Percentiles rank a stretch among this genome's conserved stretches.
Conservation (phyloP, 495 filamentous ascomycete species). For the Clohesyomyces aquaticus region DNA sequence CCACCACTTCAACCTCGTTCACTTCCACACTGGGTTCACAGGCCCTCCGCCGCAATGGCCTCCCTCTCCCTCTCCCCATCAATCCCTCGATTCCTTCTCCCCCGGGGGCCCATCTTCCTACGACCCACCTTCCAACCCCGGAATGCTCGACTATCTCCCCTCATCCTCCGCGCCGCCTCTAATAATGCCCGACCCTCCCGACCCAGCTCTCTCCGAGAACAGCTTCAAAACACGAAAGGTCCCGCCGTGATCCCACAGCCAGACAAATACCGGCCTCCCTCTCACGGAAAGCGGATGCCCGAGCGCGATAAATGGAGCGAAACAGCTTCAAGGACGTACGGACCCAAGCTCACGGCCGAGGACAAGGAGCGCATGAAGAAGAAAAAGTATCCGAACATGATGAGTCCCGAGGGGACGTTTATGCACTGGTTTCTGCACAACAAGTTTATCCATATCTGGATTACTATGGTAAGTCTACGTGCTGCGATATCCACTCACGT, state of each 20-base stretch:
- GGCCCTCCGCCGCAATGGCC: conserved; percentile 19
- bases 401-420: conserved; percentile 73
- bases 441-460: conserved; percentile 72
- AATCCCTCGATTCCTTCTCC: conserved; percentile 39
- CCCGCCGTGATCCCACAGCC: conserved; percentile 72
- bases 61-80: conserved; percentile 23
- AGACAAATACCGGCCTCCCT: conserved; percentile 81
- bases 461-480: conserved; percentile 69
- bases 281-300: conserved; percentile 67
- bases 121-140: conserved; percentile 18
- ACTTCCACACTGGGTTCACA: background rate
- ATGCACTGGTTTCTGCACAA: conserved; percentile 75
- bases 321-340: conserved; percentile 59
- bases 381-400: conserved; percentile 79
- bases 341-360: conserved; percentile 56
- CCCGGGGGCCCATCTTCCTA: conserved; percentile 24
- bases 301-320: conserved; percentile 43
- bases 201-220: too few relatives aligned
- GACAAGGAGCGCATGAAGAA: conserved; percentile 64
- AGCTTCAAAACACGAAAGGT: conserved; percentile 47
- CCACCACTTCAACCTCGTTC: conserved; percentile 2
- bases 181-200: too few relatives aligned
- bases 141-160: conserved; percentile 2
- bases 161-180: too few relatives aligned
- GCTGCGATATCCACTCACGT: too few relatives aligned